Evolutionary conservation across 768 basidiomycete genomes (phyloP).

Genomic region (Calocybe indica): DNA sequence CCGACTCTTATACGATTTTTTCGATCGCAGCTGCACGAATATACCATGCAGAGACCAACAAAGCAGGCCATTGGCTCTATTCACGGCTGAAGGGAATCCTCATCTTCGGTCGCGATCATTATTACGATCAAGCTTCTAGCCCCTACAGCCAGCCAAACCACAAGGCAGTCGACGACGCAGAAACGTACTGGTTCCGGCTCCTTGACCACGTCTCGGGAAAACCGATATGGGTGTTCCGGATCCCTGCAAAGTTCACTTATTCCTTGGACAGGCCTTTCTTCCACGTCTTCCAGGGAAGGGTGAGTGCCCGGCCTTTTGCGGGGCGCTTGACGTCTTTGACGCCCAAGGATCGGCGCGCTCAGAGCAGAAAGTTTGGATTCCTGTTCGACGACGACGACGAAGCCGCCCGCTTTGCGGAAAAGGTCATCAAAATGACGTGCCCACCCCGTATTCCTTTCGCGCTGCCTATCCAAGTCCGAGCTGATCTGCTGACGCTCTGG

Average conservation of each 20-base stretch:
- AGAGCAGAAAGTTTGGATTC: slow-evolving; percentile 50
- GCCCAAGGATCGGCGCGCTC: slow-evolving; percentile 43
- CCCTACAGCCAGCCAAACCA: slow-evolving; percentile 1
- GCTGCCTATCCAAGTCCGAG: too few species aligned
- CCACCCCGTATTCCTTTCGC: slow-evolving; percentile 12
- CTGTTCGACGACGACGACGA: slow-evolving; percentile 46
- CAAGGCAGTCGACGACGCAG: slow-evolving; percentile 11
- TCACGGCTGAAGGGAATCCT: slow-evolving; percentile 56
- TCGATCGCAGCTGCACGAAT: slow-evolving; percentile 52
- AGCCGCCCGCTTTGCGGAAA: slow-evolving; percentile 32
- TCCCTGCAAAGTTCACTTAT: slow-evolving; percentile 61
- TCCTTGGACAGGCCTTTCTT: slow-evolving; percentile 87
- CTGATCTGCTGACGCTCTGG: too few species aligned
- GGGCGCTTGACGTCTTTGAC: slow-evolving; percentile 17
- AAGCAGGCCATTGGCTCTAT: slow-evolving; percentile 46
- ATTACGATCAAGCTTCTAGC: slow-evolving; percentile 19
- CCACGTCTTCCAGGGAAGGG: slow-evolving; percentile 83
- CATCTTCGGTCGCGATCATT: slow-evolving; percentile 43
- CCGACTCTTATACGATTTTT: slow-evolving; percentile 36
- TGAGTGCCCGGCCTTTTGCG: slow-evolving; percentile 30
- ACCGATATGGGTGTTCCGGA: slow-evolving; percentile 64
- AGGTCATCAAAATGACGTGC: slow-evolving; percentile 26
- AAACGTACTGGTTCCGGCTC: slow-evolving; percentile 58
- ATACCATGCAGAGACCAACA: slow-evolving; percentile 53
- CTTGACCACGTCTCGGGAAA: slow-evolving; percentile 50